phyloP scores from a whole-genome alignment of 192 early-diverging fungal species.

The Helicostylum pulchrum region DNA sequence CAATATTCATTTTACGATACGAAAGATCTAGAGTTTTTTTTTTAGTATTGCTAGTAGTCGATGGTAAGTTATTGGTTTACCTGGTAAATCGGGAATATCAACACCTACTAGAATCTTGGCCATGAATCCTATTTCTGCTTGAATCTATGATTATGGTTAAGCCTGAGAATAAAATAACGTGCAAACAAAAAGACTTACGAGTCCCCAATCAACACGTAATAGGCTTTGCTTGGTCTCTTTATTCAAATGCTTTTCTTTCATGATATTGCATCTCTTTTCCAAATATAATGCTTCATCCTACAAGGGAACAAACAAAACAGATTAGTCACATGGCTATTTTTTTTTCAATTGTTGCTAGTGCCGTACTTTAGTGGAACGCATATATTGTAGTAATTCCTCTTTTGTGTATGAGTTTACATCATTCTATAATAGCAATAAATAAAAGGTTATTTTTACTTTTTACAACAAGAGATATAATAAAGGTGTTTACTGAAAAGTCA shows the following conservation, averaged over 20 bases:
- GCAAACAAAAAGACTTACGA: background rate
- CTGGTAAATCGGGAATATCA: background rate
- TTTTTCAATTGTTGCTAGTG: background rate
- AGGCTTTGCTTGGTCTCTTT: slow-evolving; percentile 5
- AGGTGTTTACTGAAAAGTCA: background rate
- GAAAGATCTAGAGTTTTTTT: background rate
- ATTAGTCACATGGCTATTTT: background rate
- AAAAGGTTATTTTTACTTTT: background rate
- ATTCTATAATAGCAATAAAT: background rate
- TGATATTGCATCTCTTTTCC: background rate
- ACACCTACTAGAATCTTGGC: background rate
- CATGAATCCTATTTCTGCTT: slow-evolving; percentile 9
- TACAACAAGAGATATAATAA: background rate
- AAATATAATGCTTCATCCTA: background rate
- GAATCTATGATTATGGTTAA: slow-evolving; percentile 2
- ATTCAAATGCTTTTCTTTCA: background rate
- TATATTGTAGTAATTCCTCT: background rate
- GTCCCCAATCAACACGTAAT: background rate
- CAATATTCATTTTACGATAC: background rate
- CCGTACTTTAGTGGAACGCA: slow-evolving; percentile 3
- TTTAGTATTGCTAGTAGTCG: background rate
- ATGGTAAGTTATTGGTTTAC: background rate
- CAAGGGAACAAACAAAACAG: background rate
- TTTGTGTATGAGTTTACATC: slow-evolving; percentile 1
- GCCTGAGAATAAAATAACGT: background rate